Evolutionary conservation across 305 asterid species (phyloP).

Genomic region (Withania somnifera): DNA sequence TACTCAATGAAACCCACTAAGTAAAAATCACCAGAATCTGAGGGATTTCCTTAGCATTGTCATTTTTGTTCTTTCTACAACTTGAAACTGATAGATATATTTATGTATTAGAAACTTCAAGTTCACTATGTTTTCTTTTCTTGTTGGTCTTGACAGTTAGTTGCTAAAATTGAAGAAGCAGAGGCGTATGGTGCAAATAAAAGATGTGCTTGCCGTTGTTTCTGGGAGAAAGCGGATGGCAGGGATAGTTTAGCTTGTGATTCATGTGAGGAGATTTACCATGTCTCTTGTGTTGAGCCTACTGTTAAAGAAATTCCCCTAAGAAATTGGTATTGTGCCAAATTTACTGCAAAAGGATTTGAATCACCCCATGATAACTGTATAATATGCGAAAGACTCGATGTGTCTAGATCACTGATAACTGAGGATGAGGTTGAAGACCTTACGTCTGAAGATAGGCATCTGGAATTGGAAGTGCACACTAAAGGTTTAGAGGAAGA

Average conservation of each 20-base stretch:
- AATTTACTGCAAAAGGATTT: conserved; percentile 51
- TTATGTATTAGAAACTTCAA: not conserved
- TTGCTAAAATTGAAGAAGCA: conserved; percentile 18
- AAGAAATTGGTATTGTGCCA: conserved; percentile 71
- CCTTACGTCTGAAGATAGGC: conserved; percentile 11
- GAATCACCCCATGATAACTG: conserved; percentile 71
- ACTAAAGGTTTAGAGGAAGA: conserved; percentile 30
- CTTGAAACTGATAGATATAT: not conserved
- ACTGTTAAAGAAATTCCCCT: conserved; percentile 59
- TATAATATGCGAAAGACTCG: conserved; percentile 56
- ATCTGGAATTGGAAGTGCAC: conserved; percentile 46
- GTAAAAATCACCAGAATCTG: not conserved
- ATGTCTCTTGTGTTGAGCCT: conserved; percentile 68
- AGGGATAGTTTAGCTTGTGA: conserved; percentile 65
- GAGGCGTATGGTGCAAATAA: conserved; percentile 12
- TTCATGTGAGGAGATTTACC: conserved; percentile 83
- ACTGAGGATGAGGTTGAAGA: conserved; percentile 26
- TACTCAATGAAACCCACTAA: not conserved
- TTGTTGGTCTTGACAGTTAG: conserved; percentile 14
- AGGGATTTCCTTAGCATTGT: not conserved
- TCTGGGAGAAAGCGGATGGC: conserved; percentile 61
- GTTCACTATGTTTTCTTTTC: not conserved
- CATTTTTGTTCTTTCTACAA: not conserved
- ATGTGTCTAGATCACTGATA: conserved; percentile 15
- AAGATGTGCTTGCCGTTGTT: conserved; percentile 39